Conservation (phyloP, 257 asterid genomes). For the Scutellaria minor region DNA sequence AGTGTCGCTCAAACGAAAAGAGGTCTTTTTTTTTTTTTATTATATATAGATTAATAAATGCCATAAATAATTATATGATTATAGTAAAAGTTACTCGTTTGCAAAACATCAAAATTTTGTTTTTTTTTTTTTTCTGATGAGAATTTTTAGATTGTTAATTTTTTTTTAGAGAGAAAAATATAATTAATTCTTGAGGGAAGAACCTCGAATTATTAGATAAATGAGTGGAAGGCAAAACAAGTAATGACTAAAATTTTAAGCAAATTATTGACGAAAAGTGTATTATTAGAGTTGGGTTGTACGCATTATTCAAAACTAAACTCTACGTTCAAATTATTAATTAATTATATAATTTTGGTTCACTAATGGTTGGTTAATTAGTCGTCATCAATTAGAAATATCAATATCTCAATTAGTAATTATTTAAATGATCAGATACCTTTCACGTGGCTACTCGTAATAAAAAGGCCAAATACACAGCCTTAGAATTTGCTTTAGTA, state of each 20-base stretch:
- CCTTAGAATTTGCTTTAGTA: conserved; percentile 19
- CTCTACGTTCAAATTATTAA: conserved; percentile 14
- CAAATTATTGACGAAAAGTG: conserved; percentile 2
- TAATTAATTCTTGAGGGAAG: not conserved
- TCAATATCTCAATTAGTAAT: conserved; percentile 3
- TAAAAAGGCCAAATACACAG: conserved; percentile 21
- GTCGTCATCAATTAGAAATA: conserved; percentile 17
- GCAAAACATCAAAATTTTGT: too few relatives aligned
- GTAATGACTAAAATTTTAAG: not conserved
- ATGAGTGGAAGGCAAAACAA: conserved; percentile 1
- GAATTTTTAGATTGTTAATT: too few relatives aligned
- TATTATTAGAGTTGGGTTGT: not conserved
- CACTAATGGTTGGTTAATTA: conserved; percentile 19
- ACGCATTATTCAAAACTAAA: not conserved
- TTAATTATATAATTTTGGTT: not conserved
- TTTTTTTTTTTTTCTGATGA: too few relatives aligned
- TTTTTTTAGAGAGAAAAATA: too few relatives aligned
- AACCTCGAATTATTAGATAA: not conserved
- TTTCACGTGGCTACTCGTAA: conserved; percentile 29
- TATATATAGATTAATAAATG: too few relatives aligned
- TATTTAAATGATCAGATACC: conserved; percentile 20
- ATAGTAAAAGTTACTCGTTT: too few relatives aligned
- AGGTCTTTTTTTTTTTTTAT: too few relatives aligned
- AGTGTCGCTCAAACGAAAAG: too few relatives aligned
- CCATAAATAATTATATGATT: too few relatives aligned